Base-by-base conservation (phyloP, 2,329 filamentous ascomycete species). In the Sporothrix luriei region DNA sequence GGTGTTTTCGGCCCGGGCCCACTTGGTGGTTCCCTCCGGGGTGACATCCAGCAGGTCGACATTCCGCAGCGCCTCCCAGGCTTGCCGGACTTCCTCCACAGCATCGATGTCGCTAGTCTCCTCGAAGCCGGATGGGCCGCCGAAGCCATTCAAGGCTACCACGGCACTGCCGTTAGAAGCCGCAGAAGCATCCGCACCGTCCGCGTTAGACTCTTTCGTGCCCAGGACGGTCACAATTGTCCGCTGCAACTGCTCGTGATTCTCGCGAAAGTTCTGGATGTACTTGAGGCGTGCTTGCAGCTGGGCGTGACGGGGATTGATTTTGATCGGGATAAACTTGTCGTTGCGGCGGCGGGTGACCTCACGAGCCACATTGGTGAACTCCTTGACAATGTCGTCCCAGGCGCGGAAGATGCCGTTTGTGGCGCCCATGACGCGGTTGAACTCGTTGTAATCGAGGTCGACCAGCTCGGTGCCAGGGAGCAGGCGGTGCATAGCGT, bases 251-350 rank as follows among this genome's bases (percentile, higher is more conserved):
- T 99, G 95, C 80, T 99, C 95, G 78, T 99, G 95, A 76, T 98
- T 97, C 76, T 94, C 91, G 33, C 95, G 89, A 83, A 99, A 99
- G 24, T 92, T 97, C 75, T 89, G 88, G 73, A 99, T 93, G 78
- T 99, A 99, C 76, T 92, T 93, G 74, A 99, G 84, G 55, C 95
- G 89, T 72, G 95, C 90, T 79, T 98, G 93, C 33, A 95, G 91
- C 78, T 94, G 91, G 51, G 88, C 90, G 78, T 99, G 95, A 75
- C 92, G 91, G 72, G 93, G 91, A 73, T 85, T 87, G 78, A 99
- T 94, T 82, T 98, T 98, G 83, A 99, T 98, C 4, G 94, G 94
- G 73, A 99, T 97, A 79, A 99, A 99, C 78, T 97, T 97, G 79
- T 98, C 96, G 76, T 97, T 96, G 74, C 95, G 88, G 75, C 94